These are phyloP conservation scores for Thermomucor indicae-seudaticae DNA, from an alignment of 371 early-diverging fungal species.

Conservation along the genomic window DNA sequence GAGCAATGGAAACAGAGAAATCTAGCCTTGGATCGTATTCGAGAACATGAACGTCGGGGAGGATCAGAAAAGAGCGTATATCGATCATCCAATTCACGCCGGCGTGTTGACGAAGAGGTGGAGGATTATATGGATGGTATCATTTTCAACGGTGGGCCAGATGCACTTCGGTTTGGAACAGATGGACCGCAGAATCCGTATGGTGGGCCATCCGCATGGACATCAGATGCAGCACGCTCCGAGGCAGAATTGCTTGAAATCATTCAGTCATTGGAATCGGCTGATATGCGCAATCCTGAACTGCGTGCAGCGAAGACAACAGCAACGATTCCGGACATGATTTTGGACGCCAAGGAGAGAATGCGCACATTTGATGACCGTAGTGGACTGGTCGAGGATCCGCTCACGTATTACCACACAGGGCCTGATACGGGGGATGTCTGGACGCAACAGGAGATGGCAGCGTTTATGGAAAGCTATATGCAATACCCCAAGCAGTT, in stretches of 20 bases:
- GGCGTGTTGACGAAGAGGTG: conserved; percentile 39
- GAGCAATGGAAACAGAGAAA: conserved; percentile 39
- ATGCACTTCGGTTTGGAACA: conserved; percentile 36
- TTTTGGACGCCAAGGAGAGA: conserved; percentile 58
- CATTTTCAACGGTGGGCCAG: conserved; percentile 38
- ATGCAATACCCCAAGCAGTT: conserved; percentile 89
- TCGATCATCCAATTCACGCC: conserved; percentile 27
- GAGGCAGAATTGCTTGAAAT: conserved; percentile 79
- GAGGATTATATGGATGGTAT: conserved; percentile 42
- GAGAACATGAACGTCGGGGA: conserved; percentile 32
- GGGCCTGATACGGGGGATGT: conserved; percentile 51
- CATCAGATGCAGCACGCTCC: conserved; percentile 77
- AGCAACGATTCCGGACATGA: conserved; percentile 76
- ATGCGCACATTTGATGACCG: conserved; percentile 59
- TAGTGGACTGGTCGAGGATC: conserved; percentile 60
- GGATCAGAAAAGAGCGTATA: conserved; percentile 27
- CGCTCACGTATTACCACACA: conserved; percentile 59
- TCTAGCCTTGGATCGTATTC: conserved; percentile 32
- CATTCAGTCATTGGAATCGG: conserved; percentile 70
- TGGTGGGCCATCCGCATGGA: conserved; percentile 36
- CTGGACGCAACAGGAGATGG: conserved; percentile 83
- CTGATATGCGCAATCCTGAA: conserved; percentile 77
- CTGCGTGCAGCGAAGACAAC: conserved; percentile 72
- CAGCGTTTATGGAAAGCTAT: conserved; percentile 73
- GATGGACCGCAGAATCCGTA: conserved; percentile 32